Base-by-base conservation (phyloP, 2,329 filamentous ascomycete genomes). In the Diaporthe humulicola region DNA sequence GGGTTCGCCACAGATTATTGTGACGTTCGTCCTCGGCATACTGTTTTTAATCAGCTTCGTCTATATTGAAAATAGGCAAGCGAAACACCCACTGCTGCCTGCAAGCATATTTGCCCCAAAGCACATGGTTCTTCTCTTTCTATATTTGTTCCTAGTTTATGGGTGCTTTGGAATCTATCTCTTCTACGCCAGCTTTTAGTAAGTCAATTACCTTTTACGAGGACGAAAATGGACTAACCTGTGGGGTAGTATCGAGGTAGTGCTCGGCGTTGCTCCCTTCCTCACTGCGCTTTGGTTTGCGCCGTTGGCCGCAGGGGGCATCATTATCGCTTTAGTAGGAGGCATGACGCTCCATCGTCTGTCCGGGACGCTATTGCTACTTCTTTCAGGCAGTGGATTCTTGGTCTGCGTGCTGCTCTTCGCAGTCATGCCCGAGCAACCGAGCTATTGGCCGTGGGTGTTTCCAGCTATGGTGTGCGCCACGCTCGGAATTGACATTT, bases 121-220 rank as follows among this genome's bases (percentile, higher is more conserved):
- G 60, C 60, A 66, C 19, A 66, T n/a, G 40, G 40, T 66, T 15
- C 1, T 14, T 1, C 10, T 66, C 4, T 66, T 66, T 10, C 8
- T 66, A 8, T 66, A 66, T 19, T 36, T 48, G 60, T 66, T 66
- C 42, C 60, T 66, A 2, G 42, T 36, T 4, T 66, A 48, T 45
- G 60, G 60, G 7, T 66, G 60, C 28, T 66, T 66, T 9, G 60
- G 60, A 4, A 66, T 66, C 3, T 66, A 66, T 50, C 40, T 93
- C 6, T 87, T 93, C 57, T 93, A 93, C 78, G 88, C 88, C 7
- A 93, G 89, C 40, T 88, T 92, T 78, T 93, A 93, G 86, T 90
- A 83, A 83, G 88, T 81, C 9, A 10, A 38, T 6, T 3, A 2
- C 12, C 2, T 9, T 10, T 25, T 12, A 25, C 52, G 25, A 54